Evolutionary conservation across 805 yeast genomes (phyloP), one percentile per base, ranked within the genome.

Genomic region (Vanderwaltozyma polyspora): DNA sequence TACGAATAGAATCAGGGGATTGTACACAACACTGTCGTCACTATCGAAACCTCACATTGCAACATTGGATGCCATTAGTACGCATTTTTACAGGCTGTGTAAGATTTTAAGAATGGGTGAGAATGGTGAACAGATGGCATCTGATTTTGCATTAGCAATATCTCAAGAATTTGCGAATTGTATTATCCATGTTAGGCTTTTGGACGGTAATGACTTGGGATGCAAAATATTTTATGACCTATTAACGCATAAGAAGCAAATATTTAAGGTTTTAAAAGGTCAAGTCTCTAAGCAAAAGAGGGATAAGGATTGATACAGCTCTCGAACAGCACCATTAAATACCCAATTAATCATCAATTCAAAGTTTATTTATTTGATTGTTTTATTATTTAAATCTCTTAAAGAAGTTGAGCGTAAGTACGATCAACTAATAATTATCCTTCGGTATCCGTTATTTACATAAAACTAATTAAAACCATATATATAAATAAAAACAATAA

Each of bases 1-100:
- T 24, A 17, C 32, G 1, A 48, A 51, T 18, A 65, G 93, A 37
- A 59, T 79, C 11, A 68, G 64, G 31, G 85, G 86, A 0, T 57
- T 83, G 33, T 78, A 72, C 25, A 79, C 76, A 39, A 72, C 79
- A 0, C 62, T 84, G 37, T 65, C 72, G 3, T 80, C 80, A 37
- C 64, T 84, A 35, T 76, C 85, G 15, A 72, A 77, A 33, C 67
- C 79, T 29, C 80, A 79, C 47, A 63, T 83, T 28, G 89, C 93
- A 1, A 80, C 93, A 0, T 65, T 84, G 35, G 87, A 80, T 52
- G 86, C 87, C 1, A 57, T 84, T n/a, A 68, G 78, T 25, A 75
- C 85, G 2, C 94, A 84, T 55, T 70, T 84, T 52, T 67, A 69
- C 34, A 65, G 93, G 31, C 59, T 84, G 37, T 69, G 78, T 19